Percentiles rank a stretch among this genome's conserved stretches.
phyloP scores from a whole-genome alignment of 2,329 filamentous ascomycete genomes.

The Hirsutella minnesotensis region DNA sequence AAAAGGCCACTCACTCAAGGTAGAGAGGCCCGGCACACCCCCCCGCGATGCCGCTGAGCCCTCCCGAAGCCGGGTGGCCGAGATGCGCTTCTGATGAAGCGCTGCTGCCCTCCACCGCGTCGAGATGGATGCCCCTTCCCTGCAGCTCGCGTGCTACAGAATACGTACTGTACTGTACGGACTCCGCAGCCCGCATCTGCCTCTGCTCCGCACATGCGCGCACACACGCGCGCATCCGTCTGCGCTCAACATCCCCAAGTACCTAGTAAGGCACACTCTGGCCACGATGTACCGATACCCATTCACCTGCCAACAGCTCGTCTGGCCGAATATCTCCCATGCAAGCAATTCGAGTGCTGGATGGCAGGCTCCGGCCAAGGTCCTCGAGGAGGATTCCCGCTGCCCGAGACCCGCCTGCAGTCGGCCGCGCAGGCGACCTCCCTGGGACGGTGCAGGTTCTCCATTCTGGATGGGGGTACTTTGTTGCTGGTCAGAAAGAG shows the following conservation, averaged over 20 bases:
- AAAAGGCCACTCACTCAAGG: no score
- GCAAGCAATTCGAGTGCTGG: no score
- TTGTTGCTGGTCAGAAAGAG: no score
- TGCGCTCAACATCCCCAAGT: neutral
- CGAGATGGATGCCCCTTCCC: conserved; percentile 4
- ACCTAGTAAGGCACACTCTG: no score
- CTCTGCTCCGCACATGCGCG: neutral
- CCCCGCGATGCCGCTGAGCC: neutral
- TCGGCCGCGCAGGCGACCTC: neutral
- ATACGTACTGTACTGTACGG: neutral
- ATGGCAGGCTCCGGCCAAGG: neutral
- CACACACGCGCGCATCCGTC: neutral
- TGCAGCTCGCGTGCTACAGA: conserved; percentile 12
- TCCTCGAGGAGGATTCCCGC: neutral
- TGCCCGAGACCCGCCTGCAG: neutral
- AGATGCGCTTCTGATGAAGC: neutral
- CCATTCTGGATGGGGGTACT: no score
- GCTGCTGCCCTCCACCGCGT: neutral
- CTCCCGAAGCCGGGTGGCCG: neutral
- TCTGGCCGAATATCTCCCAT: no score
- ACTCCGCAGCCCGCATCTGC: conserved; percentile 2
- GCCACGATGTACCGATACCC: no score
- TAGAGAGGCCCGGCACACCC: no score
- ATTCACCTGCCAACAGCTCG: no score
- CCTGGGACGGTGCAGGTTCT: no score